phyloP scores from a whole-genome alignment of 495 filamentous ascomycete species.

The Penicillium maclennaniae region DNA sequence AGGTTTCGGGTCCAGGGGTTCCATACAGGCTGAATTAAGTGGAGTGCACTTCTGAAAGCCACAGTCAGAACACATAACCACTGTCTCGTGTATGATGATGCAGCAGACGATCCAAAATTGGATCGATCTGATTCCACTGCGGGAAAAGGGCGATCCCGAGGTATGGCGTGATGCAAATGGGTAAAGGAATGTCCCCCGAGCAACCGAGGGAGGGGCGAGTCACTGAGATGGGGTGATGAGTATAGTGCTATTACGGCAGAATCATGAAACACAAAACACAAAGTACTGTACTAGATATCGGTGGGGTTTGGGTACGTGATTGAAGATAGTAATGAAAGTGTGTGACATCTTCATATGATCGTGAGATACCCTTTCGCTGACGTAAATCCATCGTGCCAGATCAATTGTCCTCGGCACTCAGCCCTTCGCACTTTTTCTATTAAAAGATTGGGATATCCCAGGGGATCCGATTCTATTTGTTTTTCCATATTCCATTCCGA shows the following conservation, averaged over 20 bases:
- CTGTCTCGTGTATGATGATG: conserved; percentile 10
- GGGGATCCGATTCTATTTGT: background rate
- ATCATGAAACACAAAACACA: background rate
- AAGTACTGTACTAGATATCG: background rate
- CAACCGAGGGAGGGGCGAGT: too few relatives aligned
- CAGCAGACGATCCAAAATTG: conserved; percentile 16
- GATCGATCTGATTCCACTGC: conserved; percentile 12
- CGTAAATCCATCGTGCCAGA: conserved; percentile 14
- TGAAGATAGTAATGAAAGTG: background rate
- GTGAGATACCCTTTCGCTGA: conserved; percentile 10
- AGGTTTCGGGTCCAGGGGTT: too few relatives aligned
- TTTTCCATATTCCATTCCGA: background rate
- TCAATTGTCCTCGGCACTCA: background rate
- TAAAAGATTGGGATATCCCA: background rate
- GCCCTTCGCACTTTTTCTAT: background rate
- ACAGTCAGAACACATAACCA: conserved; percentile 7
- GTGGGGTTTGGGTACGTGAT: background rate
- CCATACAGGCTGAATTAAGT: background rate
- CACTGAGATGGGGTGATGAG: background rate
- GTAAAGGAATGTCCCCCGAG: conserved; percentile 7
- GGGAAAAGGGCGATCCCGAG: conserved; percentile 25
- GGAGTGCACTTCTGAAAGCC: background rate
- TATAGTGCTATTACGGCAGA: background rate
- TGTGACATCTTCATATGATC: conserved; percentile 10
- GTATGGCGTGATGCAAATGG: conserved; percentile 23